These are phyloP conservation scores for Aureobasidium musti DNA, from an alignment of 2,329 filamentous ascomycete genomes.

Conservation along the genomic window DNA sequence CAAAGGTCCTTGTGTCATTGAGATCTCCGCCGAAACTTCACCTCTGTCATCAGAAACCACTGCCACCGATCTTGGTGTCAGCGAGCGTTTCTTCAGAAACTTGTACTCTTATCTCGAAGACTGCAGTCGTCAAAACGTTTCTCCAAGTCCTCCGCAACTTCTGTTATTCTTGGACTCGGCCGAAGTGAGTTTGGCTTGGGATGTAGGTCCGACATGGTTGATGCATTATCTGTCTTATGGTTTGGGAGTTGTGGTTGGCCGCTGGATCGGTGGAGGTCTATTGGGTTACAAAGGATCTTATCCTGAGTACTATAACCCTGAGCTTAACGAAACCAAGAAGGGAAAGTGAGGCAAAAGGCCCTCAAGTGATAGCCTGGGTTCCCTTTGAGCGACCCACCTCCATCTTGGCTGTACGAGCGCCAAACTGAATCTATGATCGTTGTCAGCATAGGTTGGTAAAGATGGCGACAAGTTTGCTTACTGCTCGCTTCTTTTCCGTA, in stretches of 20 bases:
- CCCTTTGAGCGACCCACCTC: constrained; percentile 53
- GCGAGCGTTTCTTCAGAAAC: constrained; percentile 38
- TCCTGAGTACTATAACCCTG: constrained; percentile 32
- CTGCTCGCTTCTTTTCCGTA: constrained; percentile 88
- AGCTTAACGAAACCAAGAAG: constrained; percentile 27
- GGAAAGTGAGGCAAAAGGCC: neutral
- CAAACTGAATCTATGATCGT: constrained; percentile 47
- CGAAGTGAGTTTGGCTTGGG: constrained; percentile 37
- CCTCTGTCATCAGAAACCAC: constrained; percentile 29
- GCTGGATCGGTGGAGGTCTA: constrained; percentile 32
- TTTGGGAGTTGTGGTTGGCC: constrained; percentile 37
- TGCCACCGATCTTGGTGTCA: constrained; percentile 33
- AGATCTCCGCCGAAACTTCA: constrained; percentile 34
- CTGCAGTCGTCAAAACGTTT: constrained; percentile 35
- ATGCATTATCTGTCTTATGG: constrained; percentile 34
- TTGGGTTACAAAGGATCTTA: constrained; percentile 30
- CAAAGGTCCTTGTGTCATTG: constrained; percentile 36
- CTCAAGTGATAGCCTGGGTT: constrained; percentile 45
- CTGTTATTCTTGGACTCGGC: constrained; percentile 37
- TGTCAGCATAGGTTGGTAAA: neutral
- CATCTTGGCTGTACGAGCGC: constrained; percentile 52
- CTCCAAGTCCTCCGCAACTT: constrained; percentile 37
- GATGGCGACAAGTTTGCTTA: constrained; percentile 48
- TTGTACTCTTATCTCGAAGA: constrained; percentile 40
- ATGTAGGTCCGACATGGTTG: constrained; percentile 35